These are phyloP conservation scores for Erysimum pusillum DNA, from an alignment of 441 rosid species.

Conservation along the genomic window DNA sequence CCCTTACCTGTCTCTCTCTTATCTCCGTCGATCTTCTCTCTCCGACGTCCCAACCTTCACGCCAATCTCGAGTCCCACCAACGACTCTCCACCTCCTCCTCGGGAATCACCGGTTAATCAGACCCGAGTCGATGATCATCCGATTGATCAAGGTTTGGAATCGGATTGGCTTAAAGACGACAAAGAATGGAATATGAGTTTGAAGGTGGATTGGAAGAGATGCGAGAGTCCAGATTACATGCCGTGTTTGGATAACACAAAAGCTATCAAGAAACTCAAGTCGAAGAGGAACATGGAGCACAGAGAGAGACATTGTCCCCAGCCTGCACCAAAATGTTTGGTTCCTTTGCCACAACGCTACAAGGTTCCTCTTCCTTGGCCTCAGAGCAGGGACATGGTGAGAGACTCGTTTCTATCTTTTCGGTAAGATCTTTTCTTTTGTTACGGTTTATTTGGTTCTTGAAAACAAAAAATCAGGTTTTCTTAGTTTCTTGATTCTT, in stretches of 20 bases:
- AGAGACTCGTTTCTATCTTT: conserved; percentile 61
- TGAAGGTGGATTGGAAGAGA: conserved; percentile 51
- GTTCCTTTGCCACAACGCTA: conserved; percentile 78
- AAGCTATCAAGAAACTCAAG: conserved; percentile 67
- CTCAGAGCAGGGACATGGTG: conserved; percentile 96
- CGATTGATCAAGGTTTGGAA: conserved; percentile 18
- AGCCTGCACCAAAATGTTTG: conserved; percentile 67
- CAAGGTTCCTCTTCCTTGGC: conserved; percentile 79
- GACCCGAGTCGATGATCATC: neutral
- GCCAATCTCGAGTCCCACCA: conserved; percentile 27
- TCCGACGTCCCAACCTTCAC: conserved; percentile 32
- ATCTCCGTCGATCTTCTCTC: conserved; percentile 51
- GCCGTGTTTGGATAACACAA: conserved; percentile 81
- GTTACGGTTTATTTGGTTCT: conserved; percentile 26
- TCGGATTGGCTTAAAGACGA: conserved; percentile 24
- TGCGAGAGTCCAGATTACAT: conserved; percentile 71
- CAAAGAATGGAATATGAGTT: conserved; percentile 36
- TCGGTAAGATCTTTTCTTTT: conserved; percentile 62
- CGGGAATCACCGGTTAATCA: neutral
- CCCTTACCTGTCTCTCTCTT: conserved; percentile 51
- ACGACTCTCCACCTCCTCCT: conserved; percentile 12
- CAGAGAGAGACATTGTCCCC: conserved; percentile 89
- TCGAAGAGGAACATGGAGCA: conserved; percentile 86
- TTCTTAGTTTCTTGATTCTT: conserved; percentile 10
- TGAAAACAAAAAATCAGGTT: neutral